These are phyloP conservation scores for Pterulicium gracile DNA, from an alignment of 1,284 basidiomycete species.

Conservation along the genomic window DNA sequence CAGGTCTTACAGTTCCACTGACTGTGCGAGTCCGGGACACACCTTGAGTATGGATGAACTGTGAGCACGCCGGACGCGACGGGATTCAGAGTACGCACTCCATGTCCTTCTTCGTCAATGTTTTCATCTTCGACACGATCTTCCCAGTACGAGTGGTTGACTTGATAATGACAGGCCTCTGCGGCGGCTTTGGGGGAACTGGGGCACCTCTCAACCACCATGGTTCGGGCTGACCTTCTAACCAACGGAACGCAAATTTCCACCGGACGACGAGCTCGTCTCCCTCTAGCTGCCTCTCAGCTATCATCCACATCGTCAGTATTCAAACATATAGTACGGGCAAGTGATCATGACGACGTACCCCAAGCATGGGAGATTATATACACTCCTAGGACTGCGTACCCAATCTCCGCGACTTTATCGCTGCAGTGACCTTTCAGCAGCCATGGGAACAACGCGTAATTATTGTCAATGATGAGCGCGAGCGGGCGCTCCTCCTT, in stretches of 20 bases:
- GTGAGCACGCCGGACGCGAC: not conserved
- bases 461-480: conserved; percentile 62
- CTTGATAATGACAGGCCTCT: too few relatives aligned
- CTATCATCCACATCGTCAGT: conserved; percentile 21
- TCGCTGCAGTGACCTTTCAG: conserved; percentile 18
- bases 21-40: conserved; percentile 9
- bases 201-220: conserved; percentile 50
- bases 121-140: too few relatives aligned
- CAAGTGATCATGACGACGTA: conserved; percentile 22
- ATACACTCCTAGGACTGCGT: conserved; percentile 66
- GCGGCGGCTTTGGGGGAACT: too few relatives aligned
- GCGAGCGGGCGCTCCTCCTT: conserved; percentile 42
- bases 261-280: conserved; percentile 47
- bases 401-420: conserved; percentile 36
- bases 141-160: too few relatives aligned
- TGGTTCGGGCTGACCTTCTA: conserved; percentile 46
- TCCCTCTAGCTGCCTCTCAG: conserved; percentile 46
- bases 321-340: conserved; percentile 2
- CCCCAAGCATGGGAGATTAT: conserved; percentile 64
- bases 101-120: not conserved
- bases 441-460: conserved; percentile 59
- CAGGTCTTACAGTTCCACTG: conserved; percentile 23
- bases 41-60: conserved; percentile 2
- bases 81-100: not conserved
- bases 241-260: conserved; percentile 77